These are phyloP conservation scores for Calonectria pseudoreteaudii DNA, from an alignment of 2,329 filamentous ascomycete species.

Conservation along the genomic window DNA sequence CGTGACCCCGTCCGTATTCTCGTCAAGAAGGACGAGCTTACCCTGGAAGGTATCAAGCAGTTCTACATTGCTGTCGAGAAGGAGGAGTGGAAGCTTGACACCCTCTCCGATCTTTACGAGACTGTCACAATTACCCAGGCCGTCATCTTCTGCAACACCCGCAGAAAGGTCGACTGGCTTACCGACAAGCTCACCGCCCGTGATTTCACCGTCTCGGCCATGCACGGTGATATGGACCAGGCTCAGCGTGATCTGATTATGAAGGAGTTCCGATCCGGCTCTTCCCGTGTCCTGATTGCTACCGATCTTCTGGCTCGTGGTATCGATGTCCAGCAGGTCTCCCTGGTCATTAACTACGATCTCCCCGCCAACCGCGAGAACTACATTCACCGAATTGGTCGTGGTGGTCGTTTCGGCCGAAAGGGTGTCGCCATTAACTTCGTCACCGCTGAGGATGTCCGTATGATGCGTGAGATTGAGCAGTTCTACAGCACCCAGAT, in stretches of 20 bases:
- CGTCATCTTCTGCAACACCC: conserved; percentile 99
- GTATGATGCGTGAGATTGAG: conserved; percentile 99
- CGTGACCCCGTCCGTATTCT: conserved; percentile 98
- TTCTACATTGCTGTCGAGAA: conserved; percentile 99
- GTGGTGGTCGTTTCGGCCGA: conserved; percentile 98
- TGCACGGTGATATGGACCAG: conserved; percentile 99
- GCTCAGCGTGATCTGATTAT: conserved; percentile 98
- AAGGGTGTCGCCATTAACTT: conserved; percentile 99
- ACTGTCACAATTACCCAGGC: conserved; percentile 99
- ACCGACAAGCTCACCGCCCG: conserved; percentile 98
- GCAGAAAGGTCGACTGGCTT: conserved; percentile 99
- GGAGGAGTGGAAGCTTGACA: conserved; percentile 99
- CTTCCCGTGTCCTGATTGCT: conserved; percentile 97
- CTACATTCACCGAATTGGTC: conserved; percentile 99
- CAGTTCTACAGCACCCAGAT: conserved; percentile 99
- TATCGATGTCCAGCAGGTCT: conserved; percentile 99
- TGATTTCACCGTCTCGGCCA: conserved; percentile 99
- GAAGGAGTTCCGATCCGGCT: conserved; percentile 99
- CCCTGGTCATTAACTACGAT: conserved; percentile 99
- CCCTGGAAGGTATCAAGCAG: conserved; percentile 99
- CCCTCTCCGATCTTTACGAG: conserved; percentile 98
- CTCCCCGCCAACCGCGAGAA: conserved; percentile 99
- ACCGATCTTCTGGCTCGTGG: conserved; percentile 98
- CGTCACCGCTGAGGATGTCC: conserved; percentile 97
- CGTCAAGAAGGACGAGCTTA: conserved; percentile 99